A percentile compares a stretch with the other conserved stretches of the same genome.
Conservation (phyloP, 2,329 filamentous ascomycete species). For the Aspergillus brasiliensis region DNA sequence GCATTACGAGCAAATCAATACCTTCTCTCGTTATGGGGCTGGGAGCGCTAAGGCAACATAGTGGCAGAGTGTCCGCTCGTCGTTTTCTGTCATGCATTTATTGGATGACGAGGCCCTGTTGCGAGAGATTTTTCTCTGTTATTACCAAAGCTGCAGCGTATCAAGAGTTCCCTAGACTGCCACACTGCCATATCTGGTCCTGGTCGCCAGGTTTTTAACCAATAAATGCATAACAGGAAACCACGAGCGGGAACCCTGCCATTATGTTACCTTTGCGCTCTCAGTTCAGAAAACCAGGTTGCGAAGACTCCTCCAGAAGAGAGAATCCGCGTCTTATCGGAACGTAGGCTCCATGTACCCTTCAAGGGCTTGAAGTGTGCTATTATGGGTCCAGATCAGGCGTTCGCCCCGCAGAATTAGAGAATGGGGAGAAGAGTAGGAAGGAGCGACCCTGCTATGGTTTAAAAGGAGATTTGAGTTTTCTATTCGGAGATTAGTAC, state of each 20-base stretch:
- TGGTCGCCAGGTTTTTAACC: neutral
- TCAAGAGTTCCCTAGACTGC: neutral
- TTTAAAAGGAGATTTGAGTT: neutral
- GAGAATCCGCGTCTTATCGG: neutral
- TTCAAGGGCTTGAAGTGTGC: neutral
- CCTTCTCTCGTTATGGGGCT: neutral
- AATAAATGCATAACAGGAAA: neutral
- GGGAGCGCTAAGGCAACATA: conserved; percentile 5
- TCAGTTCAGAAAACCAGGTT: neutral
- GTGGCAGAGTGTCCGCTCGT: conserved; percentile 4
- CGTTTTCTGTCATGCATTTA: conserved; percentile 4
- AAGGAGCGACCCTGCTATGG: neutral
- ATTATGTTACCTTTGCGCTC: neutral
- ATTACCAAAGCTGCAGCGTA: neutral
- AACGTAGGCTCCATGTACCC: neutral
- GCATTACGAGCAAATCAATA: neutral
- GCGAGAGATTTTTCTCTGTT: neutral
- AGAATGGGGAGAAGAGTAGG: neutral
- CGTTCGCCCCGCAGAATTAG: neutral
- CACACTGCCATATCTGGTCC: neutral
- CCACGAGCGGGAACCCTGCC: neutral
- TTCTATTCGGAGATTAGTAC: neutral
- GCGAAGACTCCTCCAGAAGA: neutral
- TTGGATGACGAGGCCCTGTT: conserved; percentile 2
- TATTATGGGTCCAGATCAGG: neutral